Evolutionary conservation across 2,329 filamentous ascomycete species (phyloP).

Genomic region (Blastomyces emzantsi): DNA sequence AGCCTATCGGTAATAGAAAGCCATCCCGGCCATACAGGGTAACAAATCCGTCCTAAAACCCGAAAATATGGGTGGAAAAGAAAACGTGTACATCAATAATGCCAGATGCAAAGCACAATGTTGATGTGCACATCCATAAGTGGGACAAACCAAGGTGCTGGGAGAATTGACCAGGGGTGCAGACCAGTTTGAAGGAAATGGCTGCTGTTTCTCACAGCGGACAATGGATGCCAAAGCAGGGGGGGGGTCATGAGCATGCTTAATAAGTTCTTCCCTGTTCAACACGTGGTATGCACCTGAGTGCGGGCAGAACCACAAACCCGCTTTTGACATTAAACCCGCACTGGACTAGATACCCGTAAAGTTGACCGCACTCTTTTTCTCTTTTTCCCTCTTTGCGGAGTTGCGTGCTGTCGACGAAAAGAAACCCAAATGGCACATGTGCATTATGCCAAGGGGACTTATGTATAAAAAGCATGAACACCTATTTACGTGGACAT

Average conservation of each 20-base stretch:
- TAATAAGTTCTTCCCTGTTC: background rate
- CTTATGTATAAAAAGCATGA: background rate
- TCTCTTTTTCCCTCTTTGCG: background rate
- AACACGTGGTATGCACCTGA: background rate
- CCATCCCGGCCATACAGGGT: background rate
- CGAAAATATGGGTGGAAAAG: background rate
- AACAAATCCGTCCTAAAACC: background rate
- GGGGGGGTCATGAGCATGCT: too few relatives aligned
- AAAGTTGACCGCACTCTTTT: background rate
- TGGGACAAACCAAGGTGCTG: background rate
- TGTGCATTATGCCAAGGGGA: background rate
- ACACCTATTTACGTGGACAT: background rate
- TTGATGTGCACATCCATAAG: background rate
- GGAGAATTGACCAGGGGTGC: too few relatives aligned
- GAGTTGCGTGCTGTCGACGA: background rate
- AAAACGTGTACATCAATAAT: background rate
- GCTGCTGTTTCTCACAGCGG: too few relatives aligned
- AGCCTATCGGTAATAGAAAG: background rate
- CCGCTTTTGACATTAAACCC: background rate
- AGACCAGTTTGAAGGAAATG: too few relatives aligned
- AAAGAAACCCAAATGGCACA: background rate
- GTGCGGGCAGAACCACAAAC: too few relatives aligned
- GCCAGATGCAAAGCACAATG: background rate
- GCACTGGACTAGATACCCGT: background rate
- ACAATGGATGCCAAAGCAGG: too few relatives aligned